phyloP scores from a whole-genome alignment of 108 stramenopile genomes.

The Skeletonema menzelii region DNA sequence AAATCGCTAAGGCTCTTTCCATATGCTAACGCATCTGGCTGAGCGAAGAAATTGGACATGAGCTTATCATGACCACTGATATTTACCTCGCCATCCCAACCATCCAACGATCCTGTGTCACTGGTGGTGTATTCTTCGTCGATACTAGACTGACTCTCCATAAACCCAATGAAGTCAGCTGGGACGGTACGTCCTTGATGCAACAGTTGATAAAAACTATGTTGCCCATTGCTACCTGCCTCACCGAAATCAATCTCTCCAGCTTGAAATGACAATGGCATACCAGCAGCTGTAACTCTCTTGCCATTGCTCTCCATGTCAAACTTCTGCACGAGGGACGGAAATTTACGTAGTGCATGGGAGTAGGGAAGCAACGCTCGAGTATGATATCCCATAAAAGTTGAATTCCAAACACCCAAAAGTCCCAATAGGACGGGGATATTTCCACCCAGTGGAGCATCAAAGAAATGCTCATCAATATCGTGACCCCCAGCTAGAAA shows the following conservation, averaged over 20 bases:
- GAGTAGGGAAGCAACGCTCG: constrained; percentile 95
- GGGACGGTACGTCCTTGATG: constrained; percentile 98
- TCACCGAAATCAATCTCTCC: constrained; percentile 93
- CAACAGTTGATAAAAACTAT: constrained; percentile 97
- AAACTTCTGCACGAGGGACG: constrained; percentile 97
- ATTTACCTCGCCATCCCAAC: constrained; percentile 51
- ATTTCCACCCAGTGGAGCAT: constrained; percentile 91
- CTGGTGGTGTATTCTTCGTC: constrained; percentile 34
- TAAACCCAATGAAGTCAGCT: constrained; percentile 96
- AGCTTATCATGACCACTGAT: constrained; percentile 98
- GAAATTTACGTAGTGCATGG: constrained; percentile 89
- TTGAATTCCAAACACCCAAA: constrained; percentile 98
- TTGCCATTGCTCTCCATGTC: constrained; percentile 99
- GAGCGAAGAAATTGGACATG: constrained; percentile 99
- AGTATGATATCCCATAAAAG: constrained; percentile 94
- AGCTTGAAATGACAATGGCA: constrained; percentile 66
- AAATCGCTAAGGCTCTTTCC: constrained; percentile 90
- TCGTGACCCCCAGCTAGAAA: constrained; percentile 96
- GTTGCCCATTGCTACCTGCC: constrained; percentile 94
- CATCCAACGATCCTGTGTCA: constrained; percentile 3
- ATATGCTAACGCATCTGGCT: constrained; percentile 96
- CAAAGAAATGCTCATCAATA: constrained; percentile 98
- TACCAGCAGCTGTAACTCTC: constrained; percentile 86
- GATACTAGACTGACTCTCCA: constrained; percentile 75
- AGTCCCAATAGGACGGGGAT: constrained; percentile 97